Evolutionary conservation across 2,329 filamentous ascomycete species (phyloP).

Genomic region (Fusarium ramigenum): DNA sequence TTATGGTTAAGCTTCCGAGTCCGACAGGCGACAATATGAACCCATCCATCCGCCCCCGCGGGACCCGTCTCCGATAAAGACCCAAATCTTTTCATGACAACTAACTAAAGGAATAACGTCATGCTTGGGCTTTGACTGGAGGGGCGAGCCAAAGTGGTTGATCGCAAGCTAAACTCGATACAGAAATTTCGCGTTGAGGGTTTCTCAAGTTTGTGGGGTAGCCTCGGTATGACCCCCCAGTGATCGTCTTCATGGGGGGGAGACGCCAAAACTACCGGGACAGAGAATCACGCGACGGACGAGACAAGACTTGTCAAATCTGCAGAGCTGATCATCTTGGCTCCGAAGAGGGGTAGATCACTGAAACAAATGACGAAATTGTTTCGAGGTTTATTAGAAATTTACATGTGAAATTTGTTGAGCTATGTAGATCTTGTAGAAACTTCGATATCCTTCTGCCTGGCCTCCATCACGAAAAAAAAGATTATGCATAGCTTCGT

Average conservation of each 20-base stretch:
- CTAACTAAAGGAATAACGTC: neutral
- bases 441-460: neutral
- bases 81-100: neutral
- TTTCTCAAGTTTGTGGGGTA: constrained; percentile 17
- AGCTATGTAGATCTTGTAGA: neutral
- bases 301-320: constrained; percentile 1
- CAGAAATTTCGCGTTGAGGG: neutral
- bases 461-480: neutral
- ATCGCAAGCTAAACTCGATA: constrained; percentile 33
- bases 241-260: neutral
- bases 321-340: neutral
- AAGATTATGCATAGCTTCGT: neutral
- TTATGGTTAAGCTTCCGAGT: constrained; percentile 27
- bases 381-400: neutral
- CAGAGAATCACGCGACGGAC: constrained; percentile 8
- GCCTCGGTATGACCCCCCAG: neutral
- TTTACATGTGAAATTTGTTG: constrained; percentile 20
- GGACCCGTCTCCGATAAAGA: neutral
- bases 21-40: neutral
- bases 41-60: neutral
- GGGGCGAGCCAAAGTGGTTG: neutral
- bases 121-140: neutral
- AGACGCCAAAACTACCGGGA: neutral
- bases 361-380: neutral
- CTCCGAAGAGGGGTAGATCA: neutral